Evolutionary conservation across 495 filamentous ascomycete genomes (phyloP), one percentile per base, ranked within the genome.

Genomic region (Penicillium soppii): DNA sequence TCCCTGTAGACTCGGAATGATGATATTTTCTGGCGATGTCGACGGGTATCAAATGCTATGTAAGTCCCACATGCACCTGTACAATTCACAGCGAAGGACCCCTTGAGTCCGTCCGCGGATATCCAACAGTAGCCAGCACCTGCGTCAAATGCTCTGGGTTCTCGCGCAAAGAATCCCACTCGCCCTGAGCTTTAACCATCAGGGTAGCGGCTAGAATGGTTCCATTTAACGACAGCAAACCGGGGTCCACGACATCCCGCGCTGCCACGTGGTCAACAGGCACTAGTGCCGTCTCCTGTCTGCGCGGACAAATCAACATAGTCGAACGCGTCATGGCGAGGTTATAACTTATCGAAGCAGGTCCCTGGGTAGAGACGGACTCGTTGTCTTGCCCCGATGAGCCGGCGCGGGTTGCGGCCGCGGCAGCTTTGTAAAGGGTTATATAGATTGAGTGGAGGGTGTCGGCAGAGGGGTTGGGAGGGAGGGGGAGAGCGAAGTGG

Each of bases 131-230:
- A 38, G 63, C 65, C 29, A 92, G 63, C 13, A 89, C 65, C 36
- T 72, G 63, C n/a, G 67, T 61, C 45, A 92, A 58, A 50, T 71
- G 65, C 12, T 68, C 68, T 15, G 75, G 75, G 40, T 82, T 69
- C 19, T 62, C 66, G 25, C 76, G 62, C 45, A 94, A 53, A 9
- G 73, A 66, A 59, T 89, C 77, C 86, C 86, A 92, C 69, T 92
- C 87, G 13, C 65, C 72, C 58, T 87, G 69, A 16, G 67, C 79
- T 69, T 91, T 92, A 12, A 95, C 89, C 72, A 95, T 82, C 39
- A 91, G 72, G 23, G 88, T 92, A 1, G 86, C 89, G n/a, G 83
- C 90, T 16, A 95, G 69, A 40, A 90, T 71, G 0, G 90, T 92
- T 16, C 90, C 90, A 52, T 95, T 92, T 17, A 92, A 63, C 12